Evolutionary conservation across 2,329 filamentous ascomycete genomes (phyloP).

Genomic region (Sporothrix humicola): DNA sequence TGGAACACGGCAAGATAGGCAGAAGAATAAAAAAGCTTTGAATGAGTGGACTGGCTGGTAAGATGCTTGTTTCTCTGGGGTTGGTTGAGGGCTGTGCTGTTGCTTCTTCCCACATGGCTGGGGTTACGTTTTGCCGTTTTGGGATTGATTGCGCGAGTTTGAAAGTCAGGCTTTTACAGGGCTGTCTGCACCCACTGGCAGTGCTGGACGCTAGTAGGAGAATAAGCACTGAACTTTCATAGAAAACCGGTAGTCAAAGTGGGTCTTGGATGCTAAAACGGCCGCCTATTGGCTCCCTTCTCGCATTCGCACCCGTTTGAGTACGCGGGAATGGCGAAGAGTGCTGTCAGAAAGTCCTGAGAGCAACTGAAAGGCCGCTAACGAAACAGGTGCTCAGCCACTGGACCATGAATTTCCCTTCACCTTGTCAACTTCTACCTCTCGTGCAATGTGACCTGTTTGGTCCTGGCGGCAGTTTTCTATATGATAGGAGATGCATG

Average conservation of each 20-base stretch:
- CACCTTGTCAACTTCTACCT: no score
- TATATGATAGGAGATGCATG: no score
- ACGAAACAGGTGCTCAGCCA: not conserved
- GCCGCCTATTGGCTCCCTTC: not conserved
- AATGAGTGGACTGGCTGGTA: no score
- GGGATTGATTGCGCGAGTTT: not conserved
- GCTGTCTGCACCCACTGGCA: conserved; percentile 2
- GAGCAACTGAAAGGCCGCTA: not conserved
- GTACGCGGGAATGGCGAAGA: not conserved
- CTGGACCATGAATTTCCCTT: not conserved
- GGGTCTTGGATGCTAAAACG: not conserved
- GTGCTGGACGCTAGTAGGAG: conserved; percentile 1
- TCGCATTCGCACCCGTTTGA: conserved; percentile 19
- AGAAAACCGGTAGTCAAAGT: not conserved
- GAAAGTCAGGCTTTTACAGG: not conserved
- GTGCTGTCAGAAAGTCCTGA: not conserved
- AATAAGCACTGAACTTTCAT: conserved; percentile 9
- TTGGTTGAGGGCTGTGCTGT: conserved; percentile 1
- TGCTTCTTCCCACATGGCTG: not conserved
- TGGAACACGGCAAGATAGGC: not conserved
- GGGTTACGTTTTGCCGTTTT: not conserved
- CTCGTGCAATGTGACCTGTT: not conserved
- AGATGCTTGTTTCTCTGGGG: no score
- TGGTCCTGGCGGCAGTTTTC: not conserved
- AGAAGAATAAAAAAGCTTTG: not conserved